Percentiles rank a stretch among this genome's conserved stretches.
These are phyloP conservation scores for Elongisporangium prolatum DNA, from an alignment of 352 stramenopile genomes.

Conservation along the genomic window DNA sequence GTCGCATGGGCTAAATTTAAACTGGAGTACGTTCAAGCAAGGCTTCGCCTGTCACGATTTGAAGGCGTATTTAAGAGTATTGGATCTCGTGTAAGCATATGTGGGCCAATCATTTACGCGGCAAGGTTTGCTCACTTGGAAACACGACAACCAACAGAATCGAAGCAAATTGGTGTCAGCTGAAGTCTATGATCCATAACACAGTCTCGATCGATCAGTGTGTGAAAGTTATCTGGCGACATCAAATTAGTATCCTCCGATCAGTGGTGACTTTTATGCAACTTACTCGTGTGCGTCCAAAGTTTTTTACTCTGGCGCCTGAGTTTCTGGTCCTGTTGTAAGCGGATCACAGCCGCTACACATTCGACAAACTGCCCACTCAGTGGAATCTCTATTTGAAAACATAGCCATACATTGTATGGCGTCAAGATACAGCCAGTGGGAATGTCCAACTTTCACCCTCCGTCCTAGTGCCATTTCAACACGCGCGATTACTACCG, in stretches of 20 bases:
- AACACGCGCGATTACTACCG: too few species aligned
- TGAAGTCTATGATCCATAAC: constrained; percentile 1
- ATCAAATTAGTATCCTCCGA: not conserved
- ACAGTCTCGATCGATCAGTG: not conserved
- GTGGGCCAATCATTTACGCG: constrained; percentile 4
- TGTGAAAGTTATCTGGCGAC: not conserved
- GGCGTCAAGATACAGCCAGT: too few species aligned
- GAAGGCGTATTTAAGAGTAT: constrained; percentile 7
- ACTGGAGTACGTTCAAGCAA: not conserved
- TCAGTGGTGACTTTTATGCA: not conserved
- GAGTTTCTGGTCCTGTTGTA: too few species aligned
- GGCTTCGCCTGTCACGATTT: not conserved
- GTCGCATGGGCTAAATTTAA: too few species aligned
- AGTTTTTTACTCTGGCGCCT: too few species aligned
- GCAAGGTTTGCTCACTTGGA: not conserved
- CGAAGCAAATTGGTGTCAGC: constrained; percentile 6
- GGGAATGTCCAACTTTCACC: too few species aligned
- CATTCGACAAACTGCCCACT: too few species aligned
- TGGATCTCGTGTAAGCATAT: constrained; percentile 4
- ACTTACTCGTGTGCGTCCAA: not conserved
- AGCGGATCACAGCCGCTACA: too few species aligned
- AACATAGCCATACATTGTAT: too few species aligned
- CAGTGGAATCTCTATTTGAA: too few species aligned
- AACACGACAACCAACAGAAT: constrained; percentile 13
- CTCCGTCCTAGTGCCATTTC: too few species aligned